These are phyloP conservation scores for Mycena crocata DNA, from an alignment of 768 basidiomycete species.

Conservation along the genomic window DNA sequence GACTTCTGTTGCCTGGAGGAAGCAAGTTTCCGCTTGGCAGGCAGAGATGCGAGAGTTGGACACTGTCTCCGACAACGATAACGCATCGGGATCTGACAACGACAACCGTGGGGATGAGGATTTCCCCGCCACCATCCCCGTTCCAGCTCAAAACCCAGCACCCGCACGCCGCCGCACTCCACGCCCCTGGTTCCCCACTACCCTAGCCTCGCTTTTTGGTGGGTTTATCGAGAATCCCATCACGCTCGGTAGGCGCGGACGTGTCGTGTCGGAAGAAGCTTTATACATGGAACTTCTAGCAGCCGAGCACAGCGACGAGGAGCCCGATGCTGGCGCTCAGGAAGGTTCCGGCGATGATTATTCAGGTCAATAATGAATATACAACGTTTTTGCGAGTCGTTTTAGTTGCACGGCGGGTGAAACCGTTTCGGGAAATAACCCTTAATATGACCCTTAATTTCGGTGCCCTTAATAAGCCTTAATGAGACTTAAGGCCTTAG, in stretches of 20 bases:
- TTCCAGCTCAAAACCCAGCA: conserved; percentile 7
- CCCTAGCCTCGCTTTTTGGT: conserved; percentile 6
- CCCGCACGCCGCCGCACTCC: not conserved
- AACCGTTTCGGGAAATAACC: conserved; percentile 12
- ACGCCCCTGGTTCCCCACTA: conserved; percentile 14
- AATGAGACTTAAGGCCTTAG: conserved; percentile 8
- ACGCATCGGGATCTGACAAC: not conserved
- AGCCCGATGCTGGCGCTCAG: conserved; percentile 15
- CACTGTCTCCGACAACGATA: not conserved
- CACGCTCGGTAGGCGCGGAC: conserved; percentile 3
- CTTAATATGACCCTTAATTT: conserved; percentile 22
- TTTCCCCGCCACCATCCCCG: not conserved
- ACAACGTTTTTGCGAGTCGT: not conserved
- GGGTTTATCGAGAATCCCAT: conserved; percentile 3
- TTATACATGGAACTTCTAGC: conserved; percentile 15
- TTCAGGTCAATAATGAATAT: not conserved
- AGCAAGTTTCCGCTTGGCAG: conserved; percentile 16
- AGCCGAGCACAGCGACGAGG: conserved; percentile 16
- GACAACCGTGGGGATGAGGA: not conserved
- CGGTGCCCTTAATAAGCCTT: conserved; percentile 9
- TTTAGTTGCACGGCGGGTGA: not conserved
- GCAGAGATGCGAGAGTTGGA: conserved; percentile 12
- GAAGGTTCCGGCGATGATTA: conserved; percentile 21
- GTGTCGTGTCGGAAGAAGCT: conserved; percentile 4
- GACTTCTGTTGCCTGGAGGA: conserved; percentile 12